Base-by-base conservation (phyloP, 164 flowering plant species). In the Chimonanthus salicifolius region DNA sequence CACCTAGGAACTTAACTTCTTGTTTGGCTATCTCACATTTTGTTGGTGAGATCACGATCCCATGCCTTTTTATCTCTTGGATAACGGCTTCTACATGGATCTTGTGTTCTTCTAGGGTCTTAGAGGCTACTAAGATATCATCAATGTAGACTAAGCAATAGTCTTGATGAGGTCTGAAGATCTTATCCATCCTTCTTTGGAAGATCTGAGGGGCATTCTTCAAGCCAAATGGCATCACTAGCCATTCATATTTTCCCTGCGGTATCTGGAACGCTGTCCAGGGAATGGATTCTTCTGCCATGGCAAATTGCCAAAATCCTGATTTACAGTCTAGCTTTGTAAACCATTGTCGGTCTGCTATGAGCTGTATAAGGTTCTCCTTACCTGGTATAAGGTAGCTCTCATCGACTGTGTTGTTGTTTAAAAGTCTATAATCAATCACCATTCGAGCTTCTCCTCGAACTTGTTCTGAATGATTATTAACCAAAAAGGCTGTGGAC, bases 201-300 rank as follows among this genome's bases (percentile, higher is more conserved):
- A 76, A 76, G 4, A 66, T 62, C 2, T 13, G 3, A 0, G 76
- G 76, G n/a, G 76, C 73, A 3, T 77, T 46, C 18, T 77, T 77
- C 7, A 77, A 21, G 5, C 77, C 77, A 65, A 74, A 74, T 7
- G 77, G 74, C 47, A 49, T 49, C 70, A 78, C 77, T 43, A 10
- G 47, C 70, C 79, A 77, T 77, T 77, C 64, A 47, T 60, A 77
- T 5, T 73, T 72, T 62, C 79, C 73, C 2, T 50, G 75, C 71
- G 48, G 50, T 20, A 46, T 21, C 67, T 20, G 21, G 50, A 76
- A 76, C 44, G 79, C 51, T n/a, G 74, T 74, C 43, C 58, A 43
- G 1, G 18, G 46, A 18, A 46, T 18, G 18, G 58, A 47, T 0
- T 58, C 21, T 47, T 47, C 51, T 4, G 33, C 49, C 7, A 77